Conservation (phyloP, 495 filamentous ascomycete genomes). For the Aspergillus saccharolyticus region DNA sequence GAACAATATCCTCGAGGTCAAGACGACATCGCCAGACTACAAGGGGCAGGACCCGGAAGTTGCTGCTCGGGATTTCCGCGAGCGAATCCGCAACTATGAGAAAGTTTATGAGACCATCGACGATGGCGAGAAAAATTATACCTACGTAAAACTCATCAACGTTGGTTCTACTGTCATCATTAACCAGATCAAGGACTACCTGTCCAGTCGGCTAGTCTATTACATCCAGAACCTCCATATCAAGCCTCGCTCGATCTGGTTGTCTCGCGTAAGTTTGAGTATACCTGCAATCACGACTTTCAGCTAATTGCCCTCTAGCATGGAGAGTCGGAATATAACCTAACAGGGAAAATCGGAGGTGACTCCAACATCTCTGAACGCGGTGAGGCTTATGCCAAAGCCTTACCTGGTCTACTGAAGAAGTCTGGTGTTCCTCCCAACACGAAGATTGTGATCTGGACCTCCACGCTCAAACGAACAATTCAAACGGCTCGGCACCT, state of each 20-base stretch:
- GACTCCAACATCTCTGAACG: slow-evolving; percentile 83
- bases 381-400: slow-evolving; percentile 78
- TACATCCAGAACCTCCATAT: slow-evolving; percentile 99
- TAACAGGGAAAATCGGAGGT: slow-evolving; percentile 82
- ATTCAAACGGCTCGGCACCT: slow-evolving; percentile 86
- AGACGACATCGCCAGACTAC: slow-evolving; percentile 94
- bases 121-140: slow-evolving; percentile 74
- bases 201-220: slow-evolving; percentile 93
- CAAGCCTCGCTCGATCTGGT: slow-evolving; percentile 93
- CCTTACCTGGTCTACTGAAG: slow-evolving; percentile 72
- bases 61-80: slow-evolving; percentile 85
- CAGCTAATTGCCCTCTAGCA: slow-evolving; percentile 50
- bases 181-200: slow-evolving; percentile 93
- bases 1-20: slow-evolving; percentile 96
- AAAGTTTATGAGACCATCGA: slow-evolving; percentile 91
- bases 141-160: slow-evolving; percentile 96
- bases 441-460: slow-evolving; percentile 91
- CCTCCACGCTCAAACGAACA: slow-evolving; percentile 87
- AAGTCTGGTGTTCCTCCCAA: slow-evolving; percentile 71
- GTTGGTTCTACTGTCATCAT: slow-evolving; percentile 93
- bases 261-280: slow-evolving; percentile 69
- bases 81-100: slow-evolving; percentile 94
- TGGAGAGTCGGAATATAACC: slow-evolving; percentile 88
- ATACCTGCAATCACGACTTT: slow-evolving; percentile 10
- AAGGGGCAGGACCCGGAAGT: slow-evolving; percentile 85